These are phyloP conservation scores for Malus sylvestris DNA, from an alignment of 306 rosid genomes.

Conservation along the genomic window DNA sequence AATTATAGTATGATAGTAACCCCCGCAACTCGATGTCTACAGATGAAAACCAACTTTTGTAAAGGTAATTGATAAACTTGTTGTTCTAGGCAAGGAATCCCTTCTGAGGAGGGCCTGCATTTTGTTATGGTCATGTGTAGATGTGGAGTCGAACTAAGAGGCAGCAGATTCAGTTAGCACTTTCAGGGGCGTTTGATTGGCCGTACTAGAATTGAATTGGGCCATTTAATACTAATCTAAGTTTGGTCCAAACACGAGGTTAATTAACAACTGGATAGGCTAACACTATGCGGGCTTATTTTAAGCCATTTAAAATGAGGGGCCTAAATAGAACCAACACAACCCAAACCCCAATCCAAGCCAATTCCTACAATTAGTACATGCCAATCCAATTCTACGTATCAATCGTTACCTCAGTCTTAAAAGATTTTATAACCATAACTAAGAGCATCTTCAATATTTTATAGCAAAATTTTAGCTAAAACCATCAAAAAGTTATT, in stretches of 20 bases:
- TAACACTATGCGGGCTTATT: too few relatives aligned
- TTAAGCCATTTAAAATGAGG: too few relatives aligned
- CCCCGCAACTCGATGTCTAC: neutral
- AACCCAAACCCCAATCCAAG: too few relatives aligned
- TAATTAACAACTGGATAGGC: too few relatives aligned
- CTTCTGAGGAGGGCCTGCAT: neutral
- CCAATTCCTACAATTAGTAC: too few relatives aligned
- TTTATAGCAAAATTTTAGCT: too few relatives aligned
- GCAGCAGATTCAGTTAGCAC: neutral
- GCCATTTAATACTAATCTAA: too few relatives aligned
- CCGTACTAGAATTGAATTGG: too few relatives aligned
- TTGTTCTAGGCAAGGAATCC: neutral
- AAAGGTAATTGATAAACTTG: neutral
- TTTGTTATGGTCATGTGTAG: neutral
- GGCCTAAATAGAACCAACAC: too few relatives aligned
- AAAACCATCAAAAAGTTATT: too few relatives aligned
- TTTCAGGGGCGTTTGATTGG: neutral
- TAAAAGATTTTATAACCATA: neutral
- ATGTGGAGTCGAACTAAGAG: neutral
- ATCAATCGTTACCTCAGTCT: neutral
- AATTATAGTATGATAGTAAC: neutral
- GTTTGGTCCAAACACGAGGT: too few relatives aligned
- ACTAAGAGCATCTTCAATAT: neutral
- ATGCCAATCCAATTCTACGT: too few relatives aligned
- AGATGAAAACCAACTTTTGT: neutral